These are phyloP conservation scores for Lenzites betulinus DNA, from an alignment of 768 basidiomycete species.

Conservation along the genomic window DNA sequence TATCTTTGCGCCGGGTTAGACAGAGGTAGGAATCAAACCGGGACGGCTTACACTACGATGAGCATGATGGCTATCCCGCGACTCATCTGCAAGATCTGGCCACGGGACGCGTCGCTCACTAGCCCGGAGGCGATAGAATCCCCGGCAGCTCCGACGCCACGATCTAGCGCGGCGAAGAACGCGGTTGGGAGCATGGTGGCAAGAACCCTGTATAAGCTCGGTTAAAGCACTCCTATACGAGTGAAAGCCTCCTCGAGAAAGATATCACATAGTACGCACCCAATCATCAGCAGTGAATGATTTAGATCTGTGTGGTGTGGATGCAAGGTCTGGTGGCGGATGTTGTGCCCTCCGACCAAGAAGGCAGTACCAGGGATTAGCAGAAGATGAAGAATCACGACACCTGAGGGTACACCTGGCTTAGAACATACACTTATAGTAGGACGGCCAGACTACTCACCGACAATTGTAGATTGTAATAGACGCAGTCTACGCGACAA, in stretches of 20 bases:
- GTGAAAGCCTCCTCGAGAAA: too few species aligned
- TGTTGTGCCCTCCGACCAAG: conserved; percentile 67
- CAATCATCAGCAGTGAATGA: conserved; percentile 66
- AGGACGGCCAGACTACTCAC: conserved; percentile 33
- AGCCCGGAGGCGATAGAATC: conserved; percentile 28
- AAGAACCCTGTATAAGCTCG: conserved; percentile 48
- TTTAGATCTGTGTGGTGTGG: conserved; percentile 68
- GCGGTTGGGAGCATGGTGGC: conserved; percentile 65
- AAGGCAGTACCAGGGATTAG: conserved; percentile 72
- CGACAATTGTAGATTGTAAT: conserved; percentile 69
- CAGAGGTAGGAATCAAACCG: neutral
- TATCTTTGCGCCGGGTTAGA: conserved; percentile 45
- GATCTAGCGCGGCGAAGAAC: conserved; percentile 62
- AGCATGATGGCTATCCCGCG: conserved; percentile 66
- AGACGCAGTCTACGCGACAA: conserved; percentile 49
- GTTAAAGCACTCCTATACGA: too few species aligned
- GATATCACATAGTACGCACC: conserved; percentile 42
- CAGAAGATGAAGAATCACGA: conserved; percentile 71
- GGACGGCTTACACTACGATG: conserved; percentile 52
- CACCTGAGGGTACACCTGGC: conserved; percentile 43
- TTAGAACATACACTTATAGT: neutral
- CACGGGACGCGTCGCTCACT: conserved; percentile 47
- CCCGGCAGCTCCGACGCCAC: conserved; percentile 28
- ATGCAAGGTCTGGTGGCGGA: conserved; percentile 68
- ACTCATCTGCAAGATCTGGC: conserved; percentile 59